Conservation (phyloP, 2,329 filamentous ascomycete species). For the Scolecobasidium constrictum region DNA sequence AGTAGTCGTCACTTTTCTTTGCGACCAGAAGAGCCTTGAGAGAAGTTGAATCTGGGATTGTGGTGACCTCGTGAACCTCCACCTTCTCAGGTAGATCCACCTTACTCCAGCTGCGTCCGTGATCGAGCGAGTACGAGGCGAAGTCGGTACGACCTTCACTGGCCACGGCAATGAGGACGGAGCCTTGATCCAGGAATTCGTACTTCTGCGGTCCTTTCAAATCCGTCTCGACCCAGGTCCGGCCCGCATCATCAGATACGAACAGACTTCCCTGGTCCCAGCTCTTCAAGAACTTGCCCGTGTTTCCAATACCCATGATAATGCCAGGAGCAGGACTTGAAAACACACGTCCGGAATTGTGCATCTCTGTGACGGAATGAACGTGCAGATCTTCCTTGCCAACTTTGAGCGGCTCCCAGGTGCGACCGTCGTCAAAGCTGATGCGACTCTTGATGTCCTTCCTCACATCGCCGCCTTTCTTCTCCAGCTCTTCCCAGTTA, state of each 20-base stretch:
- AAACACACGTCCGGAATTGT: constrained; percentile 77
- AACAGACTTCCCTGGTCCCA: constrained; percentile 71
- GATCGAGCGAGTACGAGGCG: constrained; percentile 73
- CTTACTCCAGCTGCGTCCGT: constrained; percentile 73
- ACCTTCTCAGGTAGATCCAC: constrained; percentile 61
- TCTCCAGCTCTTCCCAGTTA: constrained; percentile 59
- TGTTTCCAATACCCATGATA: constrained; percentile 90
- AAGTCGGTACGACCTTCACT: constrained; percentile 53
- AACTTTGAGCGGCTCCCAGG: constrained; percentile 62
- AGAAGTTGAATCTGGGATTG: constrained; percentile 84
- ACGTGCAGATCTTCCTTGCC: constrained; percentile 65
- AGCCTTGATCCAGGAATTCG: constrained; percentile 89
- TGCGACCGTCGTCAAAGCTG: constrained; percentile 90
- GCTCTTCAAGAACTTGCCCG: constrained; percentile 58
- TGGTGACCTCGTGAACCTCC: constrained; percentile 64
- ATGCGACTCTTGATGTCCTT: constrained; percentile 74
- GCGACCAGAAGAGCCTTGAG: constrained; percentile 78
- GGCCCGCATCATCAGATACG: constrained; percentile 82
- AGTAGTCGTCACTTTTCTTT: constrained; percentile 44
- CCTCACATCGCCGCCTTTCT: constrained; percentile 26
- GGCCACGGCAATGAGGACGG: constrained; percentile 71
- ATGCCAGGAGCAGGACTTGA: constrained; percentile 89
- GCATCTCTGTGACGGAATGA: constrained; percentile 79
- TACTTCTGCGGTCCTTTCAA: constrained; percentile 83
- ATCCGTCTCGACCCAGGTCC: constrained; percentile 62